Conservation (phyloP, 257 asterid genomes). For the Plantago ovata region DNA sequence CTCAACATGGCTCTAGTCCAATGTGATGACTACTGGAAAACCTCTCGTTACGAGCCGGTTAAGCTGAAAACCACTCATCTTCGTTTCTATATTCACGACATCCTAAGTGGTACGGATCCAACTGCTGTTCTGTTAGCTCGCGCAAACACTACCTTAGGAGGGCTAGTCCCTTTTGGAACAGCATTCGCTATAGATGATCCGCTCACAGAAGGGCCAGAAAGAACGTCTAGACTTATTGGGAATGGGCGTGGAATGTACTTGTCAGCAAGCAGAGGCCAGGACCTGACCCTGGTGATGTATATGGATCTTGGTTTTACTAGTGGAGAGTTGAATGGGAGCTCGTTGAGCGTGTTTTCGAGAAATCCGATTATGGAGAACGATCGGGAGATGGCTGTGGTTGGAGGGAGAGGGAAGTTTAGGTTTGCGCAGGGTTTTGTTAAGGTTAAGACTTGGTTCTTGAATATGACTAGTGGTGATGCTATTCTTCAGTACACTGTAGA, state of each 20-base stretch:
- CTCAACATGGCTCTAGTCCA: constrained; percentile 18
- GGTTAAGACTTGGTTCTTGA: constrained; percentile 27
- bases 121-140: constrained; percentile 30
- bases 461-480: constrained; percentile 35
- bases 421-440: constrained; percentile 32
- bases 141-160: constrained; percentile 5
- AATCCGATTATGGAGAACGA: constrained; percentile 39
- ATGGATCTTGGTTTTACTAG: constrained; percentile 32
- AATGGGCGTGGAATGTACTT: constrained; percentile 37
- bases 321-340: constrained; percentile 38
- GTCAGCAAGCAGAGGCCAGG: constrained; percentile 24
- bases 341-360: constrained; percentile 45
- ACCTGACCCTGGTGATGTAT: constrained; percentile 28
- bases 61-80: constrained; percentile 28
- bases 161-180: constrained; percentile 32
- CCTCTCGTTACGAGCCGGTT: constrained; percentile 19
- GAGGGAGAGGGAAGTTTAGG: constrained; percentile 45
- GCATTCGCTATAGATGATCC: constrained; percentile 31
- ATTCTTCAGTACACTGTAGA: constrained; percentile 39
- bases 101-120: constrained; percentile 34
- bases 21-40: constrained; percentile 27
- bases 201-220: constrained; percentile 37
- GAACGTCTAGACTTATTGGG: constrained; percentile 29
- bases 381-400: constrained; percentile 48
- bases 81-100: constrained; percentile 44